Evolutionary conservation across 352 stramenopile genomes (phyloP), one percentile per base, ranked within the genome.

Genomic region (Phytopythium sindhum): DNA sequence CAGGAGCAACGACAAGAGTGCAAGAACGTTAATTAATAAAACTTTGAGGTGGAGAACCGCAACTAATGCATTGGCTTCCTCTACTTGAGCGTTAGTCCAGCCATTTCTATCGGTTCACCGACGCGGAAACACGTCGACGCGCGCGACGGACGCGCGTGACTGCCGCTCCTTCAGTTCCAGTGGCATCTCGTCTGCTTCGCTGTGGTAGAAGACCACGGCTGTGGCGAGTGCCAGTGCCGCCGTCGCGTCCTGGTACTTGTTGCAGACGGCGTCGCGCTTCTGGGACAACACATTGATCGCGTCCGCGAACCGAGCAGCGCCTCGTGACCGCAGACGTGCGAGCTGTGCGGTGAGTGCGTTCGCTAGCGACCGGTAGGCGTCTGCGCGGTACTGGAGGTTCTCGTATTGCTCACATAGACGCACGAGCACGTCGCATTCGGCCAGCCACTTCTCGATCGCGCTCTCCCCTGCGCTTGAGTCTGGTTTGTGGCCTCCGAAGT

Each of bases 331-430:
- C 26, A 90, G 68, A 6, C 77, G 62, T 5, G 45, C 42, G 14
- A 88, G 24, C 52, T 90, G 81, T 2, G 65, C 73, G 9, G 73
- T 90, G 42, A 90, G 45, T 31, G 81, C 81, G 50, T 88, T 88
- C 12, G 78, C 81, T 11, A 88, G 63, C 21, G 71, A 69, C n/a
- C 78, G 69, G 56, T 86, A 90, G 21, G 74, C 70, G 31, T 84
- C 74, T 2, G 72, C 69, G 47, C 68, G 65, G 58, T 78, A 72
- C 28, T 74, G 60, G 28, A 72, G 39, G 24, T 80, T 72, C 1
- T 67, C 58, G 24, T 81, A 75, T 37, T 70, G 69, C 50, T 86
- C 78, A 33, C 78, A 82, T 7, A 86, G 64, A 0, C 59, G 62
- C 1, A 90, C 73, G 0, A 89, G 57, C 19, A 41, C n/a, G 29